Evolutionary conservation across 1,284 basidiomycete genomes (phyloP), one percentile per base, ranked within the genome.

Genomic region (Boletellus dicymbophilus): DNA sequence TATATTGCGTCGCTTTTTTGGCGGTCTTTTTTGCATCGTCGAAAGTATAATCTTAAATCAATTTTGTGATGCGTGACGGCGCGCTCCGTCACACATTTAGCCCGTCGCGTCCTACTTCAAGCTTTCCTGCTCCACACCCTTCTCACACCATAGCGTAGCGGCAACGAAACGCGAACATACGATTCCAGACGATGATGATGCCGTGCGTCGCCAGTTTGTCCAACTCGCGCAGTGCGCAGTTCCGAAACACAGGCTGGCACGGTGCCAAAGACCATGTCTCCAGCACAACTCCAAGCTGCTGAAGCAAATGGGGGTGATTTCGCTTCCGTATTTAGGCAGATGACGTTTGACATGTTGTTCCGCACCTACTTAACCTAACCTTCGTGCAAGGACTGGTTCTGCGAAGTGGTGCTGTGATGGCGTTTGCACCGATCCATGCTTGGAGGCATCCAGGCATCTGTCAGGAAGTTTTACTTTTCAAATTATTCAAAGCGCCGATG

Each of bases 401-500:
- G 72, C 81, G 11, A 80, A 74, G 51, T 84, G 73, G 73, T 56
- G 61, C 11, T 83, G 80, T 58, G 80, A 82, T 51, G 81, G 79
- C 15, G 71, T 83, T 13, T 83, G 79, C 58, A 57, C 69, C 9
- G 77, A 82, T 58, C 71, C 77, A 0, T 69, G 20, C 60, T 82
- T 53, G 74, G 75, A 2, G 16, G 55, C 6, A 46, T 73, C 25
- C 10, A 37, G 30, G 66, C 54, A 11, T 60, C 64, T 30, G 59
- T 62, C 52, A 62, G 65, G 72, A 68, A n/a, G n/a, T n/a, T n/a
- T n/a, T n/a, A n/a, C n/a, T n/a, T n/a, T n/a, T n/a, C n/a, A n/a
- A n/a, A n/a, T n/a, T n/a, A n/a, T n/a, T n/a, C n/a, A n/a, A n/a
- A n/a, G n/a, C n/a, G n/a, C n/a, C n/a, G n/a, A n/a, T n/a, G n/a